Percentiles rank a stretch among this genome's conserved stretches.
Conservation (phyloP, 352 stramenopile genomes). For the Pythium diclinum region DNA sequence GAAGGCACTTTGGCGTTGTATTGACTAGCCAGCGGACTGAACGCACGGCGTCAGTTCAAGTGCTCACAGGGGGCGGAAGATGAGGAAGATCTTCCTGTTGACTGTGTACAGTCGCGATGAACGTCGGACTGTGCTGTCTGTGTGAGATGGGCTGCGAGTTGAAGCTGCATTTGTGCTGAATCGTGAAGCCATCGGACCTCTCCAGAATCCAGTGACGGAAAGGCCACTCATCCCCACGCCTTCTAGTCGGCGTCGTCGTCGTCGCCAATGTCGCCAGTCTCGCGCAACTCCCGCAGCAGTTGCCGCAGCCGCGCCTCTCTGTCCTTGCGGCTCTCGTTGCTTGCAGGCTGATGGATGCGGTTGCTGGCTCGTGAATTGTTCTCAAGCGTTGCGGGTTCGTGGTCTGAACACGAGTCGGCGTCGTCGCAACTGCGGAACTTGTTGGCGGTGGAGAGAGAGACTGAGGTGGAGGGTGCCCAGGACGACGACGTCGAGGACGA, state of each 20-base stretch:
- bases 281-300: slow-evolving; percentile 39
- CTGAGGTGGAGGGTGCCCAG: neutral
- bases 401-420: neutral
- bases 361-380: slow-evolving; percentile 17
- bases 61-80: neutral
- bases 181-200: slow-evolving; percentile 1
- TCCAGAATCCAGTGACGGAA: neutral
- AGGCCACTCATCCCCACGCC: neutral
- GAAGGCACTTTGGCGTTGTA: neutral
- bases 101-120: neutral
- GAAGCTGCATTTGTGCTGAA: neutral
- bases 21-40: neutral
- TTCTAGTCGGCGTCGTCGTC: neutral
- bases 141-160: neutral
- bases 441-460: neutral
- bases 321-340: slow-evolving; percentile 9
- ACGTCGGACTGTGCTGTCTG: neutral
- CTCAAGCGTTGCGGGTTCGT: slow-evolving; percentile 10
- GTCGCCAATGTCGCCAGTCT: slow-evolving; percentile 1
- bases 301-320: slow-evolving; percentile 39
- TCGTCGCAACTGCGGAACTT: neutral
- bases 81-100: neutral
- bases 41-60: neutral
- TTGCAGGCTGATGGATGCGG: neutral
- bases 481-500: slow-evolving; percentile 5